phyloP scores from a whole-genome alignment of 2,329 filamentous ascomycete genomes.

The Clonostachys rosea region DNA sequence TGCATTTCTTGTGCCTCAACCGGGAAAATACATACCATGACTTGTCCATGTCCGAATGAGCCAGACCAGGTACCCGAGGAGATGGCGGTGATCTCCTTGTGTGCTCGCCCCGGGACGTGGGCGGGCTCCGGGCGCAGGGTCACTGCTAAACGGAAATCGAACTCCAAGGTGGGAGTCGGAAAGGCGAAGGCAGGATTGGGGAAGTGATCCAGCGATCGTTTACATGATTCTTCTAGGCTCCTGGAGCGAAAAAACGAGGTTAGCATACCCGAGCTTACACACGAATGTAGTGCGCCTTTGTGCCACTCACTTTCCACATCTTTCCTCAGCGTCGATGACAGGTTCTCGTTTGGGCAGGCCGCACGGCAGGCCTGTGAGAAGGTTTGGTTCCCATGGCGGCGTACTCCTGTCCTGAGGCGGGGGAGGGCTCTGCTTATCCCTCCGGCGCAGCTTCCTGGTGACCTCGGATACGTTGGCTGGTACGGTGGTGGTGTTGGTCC shows the following conservation, averaged over 20 bases:
- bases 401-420: neutral
- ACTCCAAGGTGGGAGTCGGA: conserved; percentile 38
- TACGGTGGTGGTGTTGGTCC: neutral
- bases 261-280: too few relatives aligned
- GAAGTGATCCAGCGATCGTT: conserved; percentile 30
- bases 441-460: too few relatives aligned
- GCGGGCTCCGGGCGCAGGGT: conserved; percentile 35
- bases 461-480: neutral
- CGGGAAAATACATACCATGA: conserved; percentile 28
- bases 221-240: conserved; percentile 27
- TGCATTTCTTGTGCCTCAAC: neutral
- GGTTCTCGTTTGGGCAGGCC: neutral
- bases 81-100: conserved; percentile 44
- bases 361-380: neutral
- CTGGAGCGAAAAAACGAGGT: too few relatives aligned
- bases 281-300: too few relatives aligned
- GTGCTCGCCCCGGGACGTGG: conserved; percentile 31
- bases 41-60: conserved; percentile 40
- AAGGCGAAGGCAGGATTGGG: conserved; percentile 35
- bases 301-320: neutral
- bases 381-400: neutral
- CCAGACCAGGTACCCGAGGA: conserved; percentile 41
- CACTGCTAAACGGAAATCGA: conserved; percentile 46
- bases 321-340: neutral
- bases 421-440: too few relatives aligned